Base-by-base conservation (phyloP, 257 asterid genomes). In the Ilex aquifolium region DNA sequence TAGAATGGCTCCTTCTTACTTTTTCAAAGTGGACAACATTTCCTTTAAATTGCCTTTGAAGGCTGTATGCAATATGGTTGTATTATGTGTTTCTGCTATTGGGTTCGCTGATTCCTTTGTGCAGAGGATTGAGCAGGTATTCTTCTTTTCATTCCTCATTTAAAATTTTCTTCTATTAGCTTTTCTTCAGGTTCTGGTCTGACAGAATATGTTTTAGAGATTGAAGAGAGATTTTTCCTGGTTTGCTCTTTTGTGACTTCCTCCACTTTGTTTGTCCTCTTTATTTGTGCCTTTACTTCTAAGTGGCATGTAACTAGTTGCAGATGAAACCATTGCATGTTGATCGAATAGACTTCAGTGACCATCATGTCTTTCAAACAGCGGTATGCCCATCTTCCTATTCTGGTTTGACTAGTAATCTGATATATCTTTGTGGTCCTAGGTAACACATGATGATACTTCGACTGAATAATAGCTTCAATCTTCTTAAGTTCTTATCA, bases 41-140 rank as follows among this genome's bases (percentile, higher is more conserved):
- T 77, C 89, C 30, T 55, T 74, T 62, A 77, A 65, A 76, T 55
- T 85, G 36, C 54, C 90, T 17, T 73, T 85, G 77, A 68, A 27
- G 56, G 60, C 67, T 42, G 70, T 90, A 50, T 59, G 52, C 50
- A 72, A 81, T 68, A 64, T 17, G 70, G 56, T 49, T 27, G 75
- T 87, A 51, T 74, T 92, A 57, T 92, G 97, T 75, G 78, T 92
- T 68, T 89, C 99, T 30, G 97, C 89, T 64, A 83, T 92, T 69
- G 97, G 96, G 61, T 76, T 60, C 73, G 79, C 95, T 29, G 88
- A 89, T 69, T 87, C 99, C 63, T 92, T 92, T 70, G 68, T 83
- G 70, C 80, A 55, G 76, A 85, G 74, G 67, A 73, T 89, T 15
- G 51, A 74, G 65, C 80, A 60, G 96, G 99, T 92, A 56, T 21